Evolutionary conservation across 768 basidiomycete species (phyloP).

Genomic region (Pisolithus marmoratus): DNA sequence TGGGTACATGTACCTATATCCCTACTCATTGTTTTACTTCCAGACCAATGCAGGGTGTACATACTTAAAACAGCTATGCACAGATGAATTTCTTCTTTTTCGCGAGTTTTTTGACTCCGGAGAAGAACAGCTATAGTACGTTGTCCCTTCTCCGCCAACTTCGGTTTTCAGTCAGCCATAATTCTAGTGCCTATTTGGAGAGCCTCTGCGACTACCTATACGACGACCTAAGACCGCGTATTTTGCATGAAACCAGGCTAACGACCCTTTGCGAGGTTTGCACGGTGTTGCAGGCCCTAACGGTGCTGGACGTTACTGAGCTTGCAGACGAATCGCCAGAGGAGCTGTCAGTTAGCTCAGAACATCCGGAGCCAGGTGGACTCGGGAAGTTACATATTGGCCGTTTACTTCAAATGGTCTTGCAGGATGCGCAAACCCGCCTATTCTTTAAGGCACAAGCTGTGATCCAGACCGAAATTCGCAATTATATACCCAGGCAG

Average conservation of each 20-base stretch:
- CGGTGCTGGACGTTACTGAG: conserved; percentile 78
- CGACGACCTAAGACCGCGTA: conserved; percentile 92
- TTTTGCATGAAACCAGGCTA: conserved; percentile 87
- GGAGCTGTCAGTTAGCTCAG: conserved; percentile 35
- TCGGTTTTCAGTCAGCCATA: conserved; percentile 7
- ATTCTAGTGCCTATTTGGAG: conserved; percentile 78
- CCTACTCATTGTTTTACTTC: conserved; percentile 1
- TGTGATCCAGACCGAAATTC: conserved; percentile 82
- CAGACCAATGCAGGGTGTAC: conserved; percentile 90
- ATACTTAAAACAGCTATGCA: conserved; percentile 87
- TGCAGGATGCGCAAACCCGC: conserved; percentile 95
- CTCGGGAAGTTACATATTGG: conserved; percentile 70
- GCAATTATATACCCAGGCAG: conserved; percentile 69
- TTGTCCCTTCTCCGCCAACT: conserved; percentile 6
- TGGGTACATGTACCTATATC: not conserved
- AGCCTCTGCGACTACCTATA: conserved; percentile 90
- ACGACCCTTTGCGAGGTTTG: conserved; percentile 91
- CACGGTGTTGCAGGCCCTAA: conserved; percentile 91
- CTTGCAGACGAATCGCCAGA: conserved; percentile 26
- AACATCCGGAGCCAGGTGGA: conserved; percentile 32
- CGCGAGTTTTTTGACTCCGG: conserved; percentile 84
- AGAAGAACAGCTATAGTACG: conserved; percentile 67
- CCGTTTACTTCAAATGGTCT: conserved; percentile 77
- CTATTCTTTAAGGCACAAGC: conserved; percentile 95
- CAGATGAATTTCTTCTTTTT: conserved; percentile 84